Evolutionary conservation across 2,329 filamentous ascomycete species (phyloP).

Genomic region (Fonsecaea pedrosoi): DNA sequence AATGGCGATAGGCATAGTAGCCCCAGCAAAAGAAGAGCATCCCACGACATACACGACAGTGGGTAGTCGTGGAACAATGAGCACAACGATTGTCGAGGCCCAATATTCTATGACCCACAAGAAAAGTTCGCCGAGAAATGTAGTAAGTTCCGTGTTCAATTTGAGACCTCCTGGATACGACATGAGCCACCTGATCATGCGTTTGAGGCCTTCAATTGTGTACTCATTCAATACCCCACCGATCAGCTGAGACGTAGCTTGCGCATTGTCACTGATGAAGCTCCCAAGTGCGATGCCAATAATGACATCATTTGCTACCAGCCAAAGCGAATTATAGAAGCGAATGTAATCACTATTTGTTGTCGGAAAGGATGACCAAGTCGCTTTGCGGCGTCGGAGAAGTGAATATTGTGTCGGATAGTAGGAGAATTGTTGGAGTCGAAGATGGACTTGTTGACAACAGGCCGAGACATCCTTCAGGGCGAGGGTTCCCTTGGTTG

Average conservation of each 20-base stretch:
- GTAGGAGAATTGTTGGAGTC: conserved; percentile 96
- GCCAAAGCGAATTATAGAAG: conserved; percentile 98
- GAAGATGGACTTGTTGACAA: conserved; percentile 95
- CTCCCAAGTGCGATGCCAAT: conserved; percentile 96
- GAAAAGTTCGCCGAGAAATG: conserved; percentile 94
- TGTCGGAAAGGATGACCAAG: conserved; percentile 94
- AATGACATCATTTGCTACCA: conserved; percentile 97
- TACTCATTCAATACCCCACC: conserved; percentile 77
- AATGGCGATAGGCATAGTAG: conserved; percentile 94
- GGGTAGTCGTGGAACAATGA: conserved; percentile 82
- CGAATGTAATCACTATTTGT: conserved; percentile 98
- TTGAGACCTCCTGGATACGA: conserved; percentile 94
- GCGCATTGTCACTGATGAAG: conserved; percentile 94
- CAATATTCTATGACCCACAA: conserved; percentile 99
- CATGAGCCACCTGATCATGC: conserved; percentile 94
- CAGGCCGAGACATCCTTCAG: conserved; percentile 96
- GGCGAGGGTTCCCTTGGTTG: conserved; percentile 75
- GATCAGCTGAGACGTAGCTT: conserved; percentile 81
- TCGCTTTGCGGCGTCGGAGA: conserved; percentile 82
- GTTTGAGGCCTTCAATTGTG: conserved; percentile 84
- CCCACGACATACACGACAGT: conserved; percentile 90
- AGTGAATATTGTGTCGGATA: conserved; percentile 98
- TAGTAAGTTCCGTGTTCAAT: conserved; percentile 88
- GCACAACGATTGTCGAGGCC: conserved; percentile 65
- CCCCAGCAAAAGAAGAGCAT: conserved; percentile 91